Conservation (phyloP, 805 yeast genomes). For the Blastobotrys mokoenaii region DNA sequence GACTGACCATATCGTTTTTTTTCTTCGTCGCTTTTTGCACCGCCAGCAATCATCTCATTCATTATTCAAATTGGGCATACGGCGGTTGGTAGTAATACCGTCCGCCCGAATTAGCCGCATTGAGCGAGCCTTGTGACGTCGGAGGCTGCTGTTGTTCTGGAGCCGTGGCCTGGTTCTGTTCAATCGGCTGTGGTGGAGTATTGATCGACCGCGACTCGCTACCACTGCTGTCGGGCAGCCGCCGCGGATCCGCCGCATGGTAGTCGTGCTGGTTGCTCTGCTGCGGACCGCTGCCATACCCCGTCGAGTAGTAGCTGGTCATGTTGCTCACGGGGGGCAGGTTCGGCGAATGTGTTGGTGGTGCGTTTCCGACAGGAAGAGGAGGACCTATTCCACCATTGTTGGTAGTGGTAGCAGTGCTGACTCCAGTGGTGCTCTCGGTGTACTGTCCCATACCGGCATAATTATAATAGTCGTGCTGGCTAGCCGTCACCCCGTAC, state of each 20-base stretch:
- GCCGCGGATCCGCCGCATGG: constrained; percentile 15
- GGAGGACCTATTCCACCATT: no score
- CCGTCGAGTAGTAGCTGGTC: constrained; percentile 12
- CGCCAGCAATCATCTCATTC: no score
- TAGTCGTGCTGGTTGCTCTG: not conserved
- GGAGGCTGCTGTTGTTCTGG: constrained; percentile 8
- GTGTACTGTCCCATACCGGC: not conserved
- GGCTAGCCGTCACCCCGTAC: no score
- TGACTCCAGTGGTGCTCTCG: no score
- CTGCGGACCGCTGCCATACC: constrained; percentile 4
- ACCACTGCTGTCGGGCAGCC: constrained; percentile 11
- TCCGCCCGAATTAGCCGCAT: no score
- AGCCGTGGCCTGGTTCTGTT: constrained; percentile 5
- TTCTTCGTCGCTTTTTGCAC: no score
- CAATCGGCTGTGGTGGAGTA: constrained; percentile 5
- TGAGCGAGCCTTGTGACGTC: constrained; percentile 1
- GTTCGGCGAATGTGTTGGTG: constrained; percentile 7
- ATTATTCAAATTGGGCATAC: no score
- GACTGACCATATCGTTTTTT: no score
- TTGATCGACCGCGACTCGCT: no score
- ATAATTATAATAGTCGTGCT: constrained; percentile 4
- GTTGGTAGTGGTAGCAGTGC: no score
- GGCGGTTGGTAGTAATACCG: no score
- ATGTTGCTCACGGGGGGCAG: constrained; percentile 13
- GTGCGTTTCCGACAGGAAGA: no score